Percentiles rank a stretch among this genome's conserved stretches.
Evolutionary conservation across 2,329 filamentous ascomycete species (phyloP).

Genomic region (Chaetomiaceae sp.): DNA sequence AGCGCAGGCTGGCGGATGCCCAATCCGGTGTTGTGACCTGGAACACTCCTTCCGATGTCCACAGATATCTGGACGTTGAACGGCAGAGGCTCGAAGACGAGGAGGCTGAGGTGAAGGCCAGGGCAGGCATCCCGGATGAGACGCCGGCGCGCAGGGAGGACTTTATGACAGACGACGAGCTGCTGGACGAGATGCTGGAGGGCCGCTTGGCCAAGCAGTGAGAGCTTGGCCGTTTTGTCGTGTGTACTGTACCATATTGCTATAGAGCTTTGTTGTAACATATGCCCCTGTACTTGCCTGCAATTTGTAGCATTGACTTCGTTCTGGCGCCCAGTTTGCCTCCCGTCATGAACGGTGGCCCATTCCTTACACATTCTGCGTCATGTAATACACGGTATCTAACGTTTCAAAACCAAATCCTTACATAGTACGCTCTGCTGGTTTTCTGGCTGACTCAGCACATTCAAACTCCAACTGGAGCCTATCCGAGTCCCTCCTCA

Average conservation of each 20-base stretch:
- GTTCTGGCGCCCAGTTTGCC: too few relatives aligned
- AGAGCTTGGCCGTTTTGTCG: neutral
- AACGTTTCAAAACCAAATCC: too few relatives aligned
- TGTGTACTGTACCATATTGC: conserved; percentile 6
- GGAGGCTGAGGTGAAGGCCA: neutral
- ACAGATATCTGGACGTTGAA: conserved; percentile 3
- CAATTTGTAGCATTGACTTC: too few relatives aligned
- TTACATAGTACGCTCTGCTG: too few relatives aligned
- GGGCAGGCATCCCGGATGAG: neutral
- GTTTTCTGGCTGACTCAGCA: conserved; percentile 13
- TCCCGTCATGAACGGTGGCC: too few relatives aligned
- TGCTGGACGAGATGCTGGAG: conserved; percentile 13
- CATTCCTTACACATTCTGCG: too few relatives aligned
- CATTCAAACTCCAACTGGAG: too few relatives aligned
- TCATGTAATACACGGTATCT: too few relatives aligned
- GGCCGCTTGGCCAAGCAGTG: neutral
- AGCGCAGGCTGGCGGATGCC: conserved; percentile 60
- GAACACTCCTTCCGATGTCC: conserved; percentile 43
- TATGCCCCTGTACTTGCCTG: neutral
- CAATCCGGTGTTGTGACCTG: conserved; percentile 59
- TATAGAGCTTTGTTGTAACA: neutral
- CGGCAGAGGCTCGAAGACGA: neutral
- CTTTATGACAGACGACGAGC: conserved; percentile 17
- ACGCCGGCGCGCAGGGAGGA: conserved; percentile 11
- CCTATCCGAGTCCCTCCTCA: too few relatives aligned